Evolutionary conservation across 208 protist genomes (phyloP).

Genomic region (Leptomonas seymouri): DNA sequence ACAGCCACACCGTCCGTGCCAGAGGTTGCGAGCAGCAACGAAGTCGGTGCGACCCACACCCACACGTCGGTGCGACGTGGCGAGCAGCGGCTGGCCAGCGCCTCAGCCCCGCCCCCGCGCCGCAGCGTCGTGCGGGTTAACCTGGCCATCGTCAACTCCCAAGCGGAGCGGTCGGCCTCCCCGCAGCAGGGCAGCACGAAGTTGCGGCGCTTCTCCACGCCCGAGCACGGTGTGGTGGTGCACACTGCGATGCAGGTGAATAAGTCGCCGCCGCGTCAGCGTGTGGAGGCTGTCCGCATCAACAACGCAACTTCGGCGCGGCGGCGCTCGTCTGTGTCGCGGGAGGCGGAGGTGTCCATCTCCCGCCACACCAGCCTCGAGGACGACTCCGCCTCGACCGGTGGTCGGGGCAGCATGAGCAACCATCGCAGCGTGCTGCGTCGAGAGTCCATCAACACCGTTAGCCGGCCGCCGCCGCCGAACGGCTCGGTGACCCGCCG

Average conservation of each 20-base stretch:
- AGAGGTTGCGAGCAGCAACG: neutral
- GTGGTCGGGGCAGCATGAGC: slow-evolving; percentile 9
- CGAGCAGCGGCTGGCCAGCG: slow-evolving; percentile 24
- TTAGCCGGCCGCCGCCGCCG: neutral
- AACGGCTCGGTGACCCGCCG: slow-evolving; percentile 18
- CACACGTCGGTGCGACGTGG: slow-evolving; percentile 21
- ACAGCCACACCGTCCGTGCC: neutral
- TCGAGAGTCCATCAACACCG: slow-evolving; percentile 30
- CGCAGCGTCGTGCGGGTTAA: slow-evolving; percentile 18
- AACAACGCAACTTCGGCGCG: slow-evolving; percentile 9
- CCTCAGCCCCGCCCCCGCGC: slow-evolving; percentile 1
- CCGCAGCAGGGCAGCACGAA: neutral
- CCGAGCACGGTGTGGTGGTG: slow-evolving; percentile 39
- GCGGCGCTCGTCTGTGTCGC: slow-evolving; percentile 25
- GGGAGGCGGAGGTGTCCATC: slow-evolving; percentile 9
- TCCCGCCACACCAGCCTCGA: slow-evolving; percentile 12
- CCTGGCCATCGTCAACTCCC: neutral
- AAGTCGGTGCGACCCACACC: neutral
- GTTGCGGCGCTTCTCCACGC: slow-evolving; percentile 15
- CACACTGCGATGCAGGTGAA: slow-evolving; percentile 36
- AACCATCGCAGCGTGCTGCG: slow-evolving; percentile 23
- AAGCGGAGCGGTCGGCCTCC: slow-evolving; percentile 6
- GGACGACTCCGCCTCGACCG: neutral
- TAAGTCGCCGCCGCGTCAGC: slow-evolving; percentile 40
- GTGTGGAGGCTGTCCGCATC: slow-evolving; percentile 50